Evolutionary conservation across 352 stramenopile species (phyloP), one percentile per base, ranked within the genome.

Genomic region (Phytophthora podocarpi): DNA sequence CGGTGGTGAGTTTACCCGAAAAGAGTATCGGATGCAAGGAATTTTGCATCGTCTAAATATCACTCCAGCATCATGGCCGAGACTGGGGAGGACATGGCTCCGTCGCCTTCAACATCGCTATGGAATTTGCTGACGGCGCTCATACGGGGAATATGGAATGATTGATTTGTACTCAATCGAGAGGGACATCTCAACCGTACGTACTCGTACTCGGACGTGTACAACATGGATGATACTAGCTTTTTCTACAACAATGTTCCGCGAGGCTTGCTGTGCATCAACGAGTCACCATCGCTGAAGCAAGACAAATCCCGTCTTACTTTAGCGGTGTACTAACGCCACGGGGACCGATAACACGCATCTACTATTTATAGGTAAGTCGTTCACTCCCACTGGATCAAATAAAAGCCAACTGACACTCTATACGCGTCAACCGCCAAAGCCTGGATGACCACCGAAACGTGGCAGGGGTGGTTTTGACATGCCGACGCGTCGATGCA

Each of bases 211-310:
- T 11, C 40, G 40, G 3, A 34, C 24, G 23, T 48, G n/a, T n/a
- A n/a, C n/a, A n/a, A n/a, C n/a, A n/a, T n/a, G n/a, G n/a, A n/a
- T n/a, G n/a, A n/a, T n/a, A 48, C 11, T 11, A 20, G 12, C 34
- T 20, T 30, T 34, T 20, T 48, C 24, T 34, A 48, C 40, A 48
- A 48, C 7, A 48, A 43, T 18, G 36, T 43, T 18, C 36, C 36
- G 8, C 16, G 36, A 26, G 36, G 36, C n/a, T 43, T 0, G 16
- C 36, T 43, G 16, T 43, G 36, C 20, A 43, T 43, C 18, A 15
- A 27, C 36, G 6, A 27, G 18, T 3, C 20, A 9, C 36, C 36
- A 5, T 43, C 36, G 7, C 20, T 43, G 12, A 43, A 43, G 10
- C 36, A 43, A 43, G 36, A 43, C 8, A 43, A 43, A 28, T 27